Evolutionary conservation across 345 rosid genomes (phyloP).

Genomic region (Hirschfeldia incana): DNA sequence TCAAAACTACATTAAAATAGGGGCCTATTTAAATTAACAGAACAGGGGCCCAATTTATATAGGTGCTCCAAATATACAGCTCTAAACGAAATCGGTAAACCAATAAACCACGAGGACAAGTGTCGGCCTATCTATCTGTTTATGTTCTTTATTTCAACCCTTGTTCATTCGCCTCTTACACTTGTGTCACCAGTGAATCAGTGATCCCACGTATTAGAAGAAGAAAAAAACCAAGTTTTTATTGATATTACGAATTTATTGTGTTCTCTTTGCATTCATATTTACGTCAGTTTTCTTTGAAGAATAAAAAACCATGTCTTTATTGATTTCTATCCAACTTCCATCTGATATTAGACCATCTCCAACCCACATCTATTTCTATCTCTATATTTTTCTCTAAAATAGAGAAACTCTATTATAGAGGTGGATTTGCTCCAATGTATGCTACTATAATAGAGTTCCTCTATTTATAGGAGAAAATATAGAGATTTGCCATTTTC

Average conservation of each 20-base stretch:
- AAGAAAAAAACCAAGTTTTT: neutral
- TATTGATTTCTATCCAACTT: neutral
- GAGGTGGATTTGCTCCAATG: too few relatives aligned
- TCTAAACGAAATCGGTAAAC: neutral
- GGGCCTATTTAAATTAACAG: neutral
- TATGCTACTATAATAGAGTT: too few relatives aligned
- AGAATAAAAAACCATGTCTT: neutral
- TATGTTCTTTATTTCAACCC: neutral
- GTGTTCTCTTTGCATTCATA: too few relatives aligned
- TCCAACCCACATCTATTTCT: too few relatives aligned
- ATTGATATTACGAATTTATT: too few relatives aligned
- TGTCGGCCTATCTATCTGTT: neutral
- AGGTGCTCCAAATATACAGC: neutral
- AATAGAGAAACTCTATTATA: too few relatives aligned
- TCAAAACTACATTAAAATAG: neutral
- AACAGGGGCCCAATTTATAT: neutral
- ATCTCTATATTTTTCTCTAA: too few relatives aligned
- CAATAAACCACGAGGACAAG: neutral
- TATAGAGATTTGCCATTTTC: too few relatives aligned
- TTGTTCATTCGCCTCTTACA: neutral
- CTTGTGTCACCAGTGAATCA: neutral
- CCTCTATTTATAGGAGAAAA: too few relatives aligned
- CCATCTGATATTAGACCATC: neutral
- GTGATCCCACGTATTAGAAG: neutral
- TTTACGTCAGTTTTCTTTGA: too few relatives aligned